These are phyloP conservation scores for Tylopilus subfusipes DNA, from an alignment of 768 basidiomycete species.

Conservation along the genomic window DNA sequence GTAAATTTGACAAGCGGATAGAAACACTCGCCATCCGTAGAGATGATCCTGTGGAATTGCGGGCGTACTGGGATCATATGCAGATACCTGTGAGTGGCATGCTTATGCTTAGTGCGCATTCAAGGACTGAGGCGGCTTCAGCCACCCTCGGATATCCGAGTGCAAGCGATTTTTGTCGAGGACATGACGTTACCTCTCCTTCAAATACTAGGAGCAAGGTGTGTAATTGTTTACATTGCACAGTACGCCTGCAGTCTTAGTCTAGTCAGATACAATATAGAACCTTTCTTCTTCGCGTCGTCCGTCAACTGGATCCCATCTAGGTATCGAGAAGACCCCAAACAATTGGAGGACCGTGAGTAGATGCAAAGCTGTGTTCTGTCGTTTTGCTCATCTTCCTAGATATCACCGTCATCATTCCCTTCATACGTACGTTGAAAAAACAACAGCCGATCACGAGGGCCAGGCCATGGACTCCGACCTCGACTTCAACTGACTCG, in stretches of 20 bases:
- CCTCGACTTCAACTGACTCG: background rate
- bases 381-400: background rate
- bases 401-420: conserved; percentile 44
- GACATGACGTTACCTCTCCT: conserved; percentile 34
- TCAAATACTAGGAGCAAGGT: conserved; percentile 41
- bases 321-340: conserved; percentile 38
- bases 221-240: background rate
- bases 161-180: conserved; percentile 39
- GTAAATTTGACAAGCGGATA: conserved; percentile 13
- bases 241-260: background rate
- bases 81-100: conserved; percentile 23
- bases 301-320: conserved; percentile 42
- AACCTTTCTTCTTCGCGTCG: conserved; percentile 44
- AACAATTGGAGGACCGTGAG: conserved; percentile 38
- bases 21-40: conserved; percentile 10
- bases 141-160: conserved; percentile 25
- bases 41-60: conserved; percentile 7
- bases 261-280: conserved; percentile 35
- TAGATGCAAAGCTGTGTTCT: conserved; percentile 5
- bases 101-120: background rate
- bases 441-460: conserved; percentile 19
- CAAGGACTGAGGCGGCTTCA: conserved; percentile 9
- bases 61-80: conserved; percentile 29
- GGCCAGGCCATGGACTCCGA: conserved; percentile 15
- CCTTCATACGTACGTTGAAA: conserved; percentile 38